phyloP scores from a whole-genome alignment of 2,329 filamentous ascomycete species.

The Purpureocillium takamizusanense region DNA sequence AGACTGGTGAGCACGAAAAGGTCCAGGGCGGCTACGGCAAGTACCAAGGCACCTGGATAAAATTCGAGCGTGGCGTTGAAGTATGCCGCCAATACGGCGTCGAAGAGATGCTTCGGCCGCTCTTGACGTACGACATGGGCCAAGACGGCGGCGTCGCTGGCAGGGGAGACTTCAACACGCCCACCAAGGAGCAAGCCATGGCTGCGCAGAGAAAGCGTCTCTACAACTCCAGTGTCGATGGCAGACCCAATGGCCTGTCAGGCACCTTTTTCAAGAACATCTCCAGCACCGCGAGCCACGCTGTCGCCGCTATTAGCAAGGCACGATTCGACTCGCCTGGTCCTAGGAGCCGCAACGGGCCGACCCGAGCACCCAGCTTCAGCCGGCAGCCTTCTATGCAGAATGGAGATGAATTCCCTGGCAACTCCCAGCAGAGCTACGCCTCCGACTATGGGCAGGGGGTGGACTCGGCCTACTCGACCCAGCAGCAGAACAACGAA shows the following conservation, averaged over 20 bases:
- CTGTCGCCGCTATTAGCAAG: constrained; percentile 93
- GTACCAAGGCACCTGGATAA: constrained; percentile 98
- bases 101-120: constrained; percentile 64
- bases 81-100: constrained; percentile 78
- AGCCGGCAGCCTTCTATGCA: constrained; percentile 65
- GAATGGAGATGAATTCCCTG: constrained; percentile 57
- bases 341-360: constrained; percentile 55
- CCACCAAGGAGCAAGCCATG: constrained; percentile 98
- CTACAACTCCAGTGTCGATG: constrained; percentile 64
- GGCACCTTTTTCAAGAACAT: constrained; percentile 98
- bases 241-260: constrained; percentile 55
- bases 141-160: constrained; percentile 65
- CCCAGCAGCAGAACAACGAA: constrained; percentile 35
- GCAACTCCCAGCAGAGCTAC: constrained; percentile 78
- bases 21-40: constrained; percentile 98
- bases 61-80: constrained; percentile 82
- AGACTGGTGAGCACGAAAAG: constrained; percentile 94
- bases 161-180: constrained; percentile 76
- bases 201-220: constrained; percentile 87
- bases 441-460: constrained; percentile 67
- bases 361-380: constrained; percentile 58
- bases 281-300: constrained; percentile 83
- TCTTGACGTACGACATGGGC: constrained; percentile 73
- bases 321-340: constrained; percentile 84
- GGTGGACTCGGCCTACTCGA: constrained; percentile 62